Percentiles rank a stretch among this genome's conserved stretches.
Evolutionary conservation across 2,329 filamentous ascomycete species (phyloP).

Genomic region (Ceratocystiopsis sp.): DNA sequence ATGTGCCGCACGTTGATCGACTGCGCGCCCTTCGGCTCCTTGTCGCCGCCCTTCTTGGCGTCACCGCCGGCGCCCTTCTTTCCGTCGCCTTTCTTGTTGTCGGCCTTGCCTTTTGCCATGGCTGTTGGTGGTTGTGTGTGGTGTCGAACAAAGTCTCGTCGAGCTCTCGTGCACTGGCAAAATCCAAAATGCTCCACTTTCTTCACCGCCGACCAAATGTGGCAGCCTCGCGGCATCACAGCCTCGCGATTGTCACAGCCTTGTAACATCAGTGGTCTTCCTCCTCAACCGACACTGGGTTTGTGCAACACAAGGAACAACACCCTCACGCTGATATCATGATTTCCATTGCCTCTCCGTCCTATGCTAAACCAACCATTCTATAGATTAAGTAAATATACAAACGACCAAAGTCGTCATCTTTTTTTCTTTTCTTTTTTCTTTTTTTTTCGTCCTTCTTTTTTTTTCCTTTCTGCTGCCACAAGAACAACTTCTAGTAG

Average conservation of each 20-base stretch:
- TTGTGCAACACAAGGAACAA: no score
- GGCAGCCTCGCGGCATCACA: no score
- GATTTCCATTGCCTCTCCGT: not conserved
- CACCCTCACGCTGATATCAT: no score
- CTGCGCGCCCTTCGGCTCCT: constrained; percentile 11
- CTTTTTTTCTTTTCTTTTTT: not conserved
- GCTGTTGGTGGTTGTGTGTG: not conserved
- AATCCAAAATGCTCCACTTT: no score
- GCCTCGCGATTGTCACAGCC: no score
- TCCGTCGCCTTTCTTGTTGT: constrained; percentile 8
- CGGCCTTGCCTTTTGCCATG: constrained; percentile 8
- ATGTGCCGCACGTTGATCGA: constrained; percentile 60
- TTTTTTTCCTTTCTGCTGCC: not conserved
- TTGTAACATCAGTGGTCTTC: no score
- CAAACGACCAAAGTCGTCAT: not conserved
- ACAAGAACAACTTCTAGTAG: constrained; percentile 2
- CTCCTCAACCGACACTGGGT: no score
- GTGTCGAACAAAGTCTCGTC: not conserved
- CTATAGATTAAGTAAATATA: no score
- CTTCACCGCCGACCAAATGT: no score
- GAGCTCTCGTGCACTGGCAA: no score
- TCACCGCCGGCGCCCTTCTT: constrained; percentile 3
- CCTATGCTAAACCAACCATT: not conserved
- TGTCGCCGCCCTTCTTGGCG: constrained; percentile 4
- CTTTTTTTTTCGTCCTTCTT: not conserved